Percentiles rank a stretch among this genome's conserved stretches.
Evolutionary conservation across 192 early-diverging fungal species (phyloP).

Genomic region (Backusella mclennaniae): DNA sequence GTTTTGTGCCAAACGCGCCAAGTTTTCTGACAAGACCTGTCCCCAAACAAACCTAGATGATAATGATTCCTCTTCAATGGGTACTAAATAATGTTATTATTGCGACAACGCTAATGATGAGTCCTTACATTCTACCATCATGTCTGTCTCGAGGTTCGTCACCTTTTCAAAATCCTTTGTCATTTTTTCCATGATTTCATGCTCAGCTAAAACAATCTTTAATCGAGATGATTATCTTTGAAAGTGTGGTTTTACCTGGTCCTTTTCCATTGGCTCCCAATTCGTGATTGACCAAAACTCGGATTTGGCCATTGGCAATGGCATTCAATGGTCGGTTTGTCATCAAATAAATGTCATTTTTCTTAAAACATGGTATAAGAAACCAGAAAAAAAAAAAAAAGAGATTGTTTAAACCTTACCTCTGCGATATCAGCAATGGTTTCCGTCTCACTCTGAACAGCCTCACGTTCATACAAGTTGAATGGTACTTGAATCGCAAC

Average conservation of each 20-base stretch:
- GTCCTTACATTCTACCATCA: constrained; percentile 39
- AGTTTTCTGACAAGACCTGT: constrained; percentile 61
- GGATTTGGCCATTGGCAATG: constrained; percentile 55
- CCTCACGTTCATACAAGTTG: constrained; percentile 73
- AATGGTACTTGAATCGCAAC: constrained; percentile 66
- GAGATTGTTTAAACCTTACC: constrained; percentile 26
- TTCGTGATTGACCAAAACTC: constrained; percentile 49
- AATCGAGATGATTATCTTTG: neutral
- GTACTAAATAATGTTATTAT: neutral
- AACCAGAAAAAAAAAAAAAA: neutral
- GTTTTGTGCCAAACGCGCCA: constrained; percentile 56
- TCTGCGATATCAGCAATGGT: constrained; percentile 41
- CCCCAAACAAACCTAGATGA: constrained; percentile 65
- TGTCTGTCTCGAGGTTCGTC: constrained; percentile 45
- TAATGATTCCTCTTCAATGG: constrained; percentile 49
- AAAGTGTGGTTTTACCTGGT: constrained; percentile 13
- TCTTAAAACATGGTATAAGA: constrained; percentile 26
- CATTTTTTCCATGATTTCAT: constrained; percentile 31
- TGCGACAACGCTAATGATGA: too few relatives aligned
- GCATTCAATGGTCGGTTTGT: constrained; percentile 72
- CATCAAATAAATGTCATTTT: constrained; percentile 58
- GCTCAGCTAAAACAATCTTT: constrained; percentile 12
- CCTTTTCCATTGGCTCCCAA: constrained; percentile 14
- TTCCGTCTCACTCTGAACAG: constrained; percentile 33
- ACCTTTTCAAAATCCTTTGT: constrained; percentile 48